Percentiles rank a stretch among this genome's conserved stretches.
Conservation (phyloP, 768 basidiomycete genomes). For the Termitomyces sp. region DNA sequence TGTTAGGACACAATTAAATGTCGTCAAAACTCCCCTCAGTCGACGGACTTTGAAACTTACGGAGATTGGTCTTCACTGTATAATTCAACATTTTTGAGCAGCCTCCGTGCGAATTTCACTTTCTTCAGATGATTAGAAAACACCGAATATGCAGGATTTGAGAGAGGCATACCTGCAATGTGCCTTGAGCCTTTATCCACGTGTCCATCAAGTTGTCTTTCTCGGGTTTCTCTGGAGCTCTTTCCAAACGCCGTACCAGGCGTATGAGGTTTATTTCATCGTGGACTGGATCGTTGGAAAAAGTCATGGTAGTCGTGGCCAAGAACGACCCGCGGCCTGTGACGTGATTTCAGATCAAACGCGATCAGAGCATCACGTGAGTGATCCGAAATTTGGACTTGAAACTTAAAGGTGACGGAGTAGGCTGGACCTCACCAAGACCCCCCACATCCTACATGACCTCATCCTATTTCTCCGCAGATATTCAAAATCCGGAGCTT, state of each 20-base stretch:
- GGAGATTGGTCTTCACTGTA: conserved; percentile 40
- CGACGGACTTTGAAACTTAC: conserved; percentile 25
- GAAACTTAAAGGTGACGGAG: background rate
- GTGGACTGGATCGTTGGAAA: conserved; percentile 28
- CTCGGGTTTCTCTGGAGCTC: conserved; percentile 36
- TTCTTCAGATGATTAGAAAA: conserved; percentile 21
- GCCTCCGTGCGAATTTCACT: conserved; percentile 51
- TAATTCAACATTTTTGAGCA: conserved; percentile 57
- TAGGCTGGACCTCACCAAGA: background rate
- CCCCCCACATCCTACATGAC: conserved; percentile 1
- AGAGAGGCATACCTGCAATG: conserved; percentile 46
- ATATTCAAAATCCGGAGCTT: background rate
- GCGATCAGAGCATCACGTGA: conserved; percentile 6
- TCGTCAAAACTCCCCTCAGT: background rate
- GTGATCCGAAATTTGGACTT: conserved; percentile 10
- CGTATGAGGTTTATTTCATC: conserved; percentile 68
- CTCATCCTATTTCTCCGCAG: background rate
- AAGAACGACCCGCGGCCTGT: background rate
- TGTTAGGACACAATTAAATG: conserved; percentile 17
- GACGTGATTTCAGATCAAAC: conserved; percentile 1
- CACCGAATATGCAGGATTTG: background rate
- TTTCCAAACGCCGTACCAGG: conserved; percentile 59
- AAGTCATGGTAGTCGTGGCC: background rate
- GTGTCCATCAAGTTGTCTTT: conserved; percentile 16
- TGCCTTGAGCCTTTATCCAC: conserved; percentile 55